These are phyloP conservation scores for Aphanomyces invadans DNA, from an alignment of 352 stramenopile species.

Conservation along the genomic window DNA sequence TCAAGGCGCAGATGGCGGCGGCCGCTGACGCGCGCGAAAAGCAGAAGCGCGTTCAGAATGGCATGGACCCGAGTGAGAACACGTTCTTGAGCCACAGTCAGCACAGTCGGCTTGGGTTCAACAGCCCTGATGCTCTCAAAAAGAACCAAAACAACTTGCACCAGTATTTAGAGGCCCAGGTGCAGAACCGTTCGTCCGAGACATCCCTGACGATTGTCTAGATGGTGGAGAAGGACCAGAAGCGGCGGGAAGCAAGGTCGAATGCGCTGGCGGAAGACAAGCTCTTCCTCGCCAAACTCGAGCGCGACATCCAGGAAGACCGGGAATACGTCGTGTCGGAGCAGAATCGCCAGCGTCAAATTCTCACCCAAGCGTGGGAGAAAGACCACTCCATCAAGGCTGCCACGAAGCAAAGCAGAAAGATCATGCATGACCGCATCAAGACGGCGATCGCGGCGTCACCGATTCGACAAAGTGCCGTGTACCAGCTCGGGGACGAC, in stretches of 20 bases:
- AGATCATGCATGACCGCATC: slow-evolving; percentile 26
- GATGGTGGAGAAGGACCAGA: slow-evolving; percentile 46
- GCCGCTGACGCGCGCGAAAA: background rate
- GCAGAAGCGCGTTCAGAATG: background rate
- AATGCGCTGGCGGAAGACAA: slow-evolving; percentile 48
- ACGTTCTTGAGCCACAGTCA: slow-evolving; percentile 24
- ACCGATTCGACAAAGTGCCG: slow-evolving; percentile 14
- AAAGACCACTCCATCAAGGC: slow-evolving; percentile 59
- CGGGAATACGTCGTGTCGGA: slow-evolving; percentile 47
- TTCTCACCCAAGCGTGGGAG: slow-evolving; percentile 55
- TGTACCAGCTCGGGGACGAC: background rate
- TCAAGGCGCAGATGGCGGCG: slow-evolving; percentile 14
- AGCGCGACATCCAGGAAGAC: slow-evolving; percentile 50
- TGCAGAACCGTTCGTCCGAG: slow-evolving; percentile 1
- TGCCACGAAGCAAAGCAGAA: slow-evolving; percentile 38
- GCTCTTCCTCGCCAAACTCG: slow-evolving; percentile 43
- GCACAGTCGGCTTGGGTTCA: slow-evolving; percentile 16
- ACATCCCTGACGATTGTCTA: slow-evolving; percentile 40
- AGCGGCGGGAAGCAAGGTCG: slow-evolving; percentile 35
- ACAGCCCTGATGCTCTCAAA: slow-evolving; percentile 25
- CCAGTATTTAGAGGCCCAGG: slow-evolving; percentile 19
- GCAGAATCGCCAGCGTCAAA: slow-evolving; percentile 44
- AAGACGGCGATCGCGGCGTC: slow-evolving; percentile 28
- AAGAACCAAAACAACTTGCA: slow-evolving; percentile 23
- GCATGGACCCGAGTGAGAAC: slow-evolving; percentile 21